Percentiles rank a stretch among this genome's conserved stretches.
Evolutionary conservation across 2,329 filamentous ascomycete genomes (phyloP).

Genomic region (Colletotrichum sp.): DNA sequence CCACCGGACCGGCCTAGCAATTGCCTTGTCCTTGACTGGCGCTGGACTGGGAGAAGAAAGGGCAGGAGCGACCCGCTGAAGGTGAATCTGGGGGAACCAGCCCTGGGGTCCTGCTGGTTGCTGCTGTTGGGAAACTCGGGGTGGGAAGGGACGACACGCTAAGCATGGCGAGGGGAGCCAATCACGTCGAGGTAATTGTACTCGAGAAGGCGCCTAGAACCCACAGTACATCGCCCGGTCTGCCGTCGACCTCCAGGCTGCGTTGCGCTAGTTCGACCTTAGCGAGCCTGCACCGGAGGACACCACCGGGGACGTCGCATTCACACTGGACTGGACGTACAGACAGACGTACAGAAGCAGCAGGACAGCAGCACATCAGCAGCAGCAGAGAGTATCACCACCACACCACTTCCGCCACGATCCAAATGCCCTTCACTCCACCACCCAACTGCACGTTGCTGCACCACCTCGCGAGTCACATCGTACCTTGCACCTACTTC

Average conservation of each 20-base stretch:
- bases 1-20: neutral
- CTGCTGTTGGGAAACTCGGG: constrained; percentile 13
- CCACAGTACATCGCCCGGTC: neutral
- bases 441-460: neutral
- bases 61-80: neutral
- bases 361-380: neutral
- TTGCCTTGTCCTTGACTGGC: neutral
- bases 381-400: neutral
- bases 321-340: neutral
- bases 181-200: constrained; percentile 3
- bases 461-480: neutral
- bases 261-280: neutral
- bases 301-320: neutral
- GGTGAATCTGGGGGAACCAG: constrained; percentile 15
- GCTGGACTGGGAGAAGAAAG: neutral
- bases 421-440: neutral
- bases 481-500: neutral
- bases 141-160: constrained; percentile 2
- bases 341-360: neutral
- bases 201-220: neutral
- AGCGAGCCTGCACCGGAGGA: neutral
- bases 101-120: neutral
- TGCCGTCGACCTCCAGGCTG: neutral
- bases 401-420: neutral
- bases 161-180: constrained; percentile 7